Conservation (phyloP, 176 grass and related monocot species). For the Sorghum bicolor region DNA sequence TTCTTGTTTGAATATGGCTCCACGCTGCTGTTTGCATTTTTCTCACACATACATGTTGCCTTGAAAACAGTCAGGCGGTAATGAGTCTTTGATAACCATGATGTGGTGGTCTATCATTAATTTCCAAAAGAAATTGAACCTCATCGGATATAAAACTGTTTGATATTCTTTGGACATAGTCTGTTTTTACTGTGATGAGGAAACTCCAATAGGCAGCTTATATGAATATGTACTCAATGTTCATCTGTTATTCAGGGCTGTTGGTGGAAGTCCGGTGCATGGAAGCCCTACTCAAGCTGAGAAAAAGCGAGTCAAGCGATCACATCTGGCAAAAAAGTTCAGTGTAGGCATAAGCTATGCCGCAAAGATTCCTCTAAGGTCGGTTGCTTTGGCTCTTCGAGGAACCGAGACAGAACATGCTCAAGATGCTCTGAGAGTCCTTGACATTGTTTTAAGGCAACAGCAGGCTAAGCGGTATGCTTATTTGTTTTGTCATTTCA, state of each 20-base stretch:
- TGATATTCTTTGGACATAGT: neutral
- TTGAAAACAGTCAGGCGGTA: neutral
- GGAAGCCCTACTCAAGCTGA: constrained; percentile 47
- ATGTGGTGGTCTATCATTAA: neutral
- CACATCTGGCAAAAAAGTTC: constrained; percentile 64
- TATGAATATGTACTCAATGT: constrained; percentile 22
- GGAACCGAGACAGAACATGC: constrained; percentile 57
- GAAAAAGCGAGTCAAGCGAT: constrained; percentile 60
- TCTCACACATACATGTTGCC: neutral
- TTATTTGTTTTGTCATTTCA: neutral
- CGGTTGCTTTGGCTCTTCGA: constrained; percentile 56
- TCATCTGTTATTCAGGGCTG: constrained; percentile 38
- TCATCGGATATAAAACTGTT: neutral
- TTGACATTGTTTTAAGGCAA: constrained; percentile 88
- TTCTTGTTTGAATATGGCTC: neutral
- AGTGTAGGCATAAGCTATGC: constrained; percentile 62
- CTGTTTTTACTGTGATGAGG: constrained; percentile 3
- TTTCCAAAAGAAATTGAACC: neutral
- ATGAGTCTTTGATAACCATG: neutral
- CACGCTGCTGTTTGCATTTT: neutral
- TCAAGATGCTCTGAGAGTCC: constrained; percentile 74
- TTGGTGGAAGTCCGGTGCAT: constrained; percentile 49
- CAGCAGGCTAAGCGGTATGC: constrained; percentile 81
- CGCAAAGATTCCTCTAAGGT: constrained; percentile 70
- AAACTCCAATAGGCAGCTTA: constrained; percentile 4